Evolutionary conservation across 345 rosid genomes (phyloP).

Genomic region (Mangifera indica): DNA sequence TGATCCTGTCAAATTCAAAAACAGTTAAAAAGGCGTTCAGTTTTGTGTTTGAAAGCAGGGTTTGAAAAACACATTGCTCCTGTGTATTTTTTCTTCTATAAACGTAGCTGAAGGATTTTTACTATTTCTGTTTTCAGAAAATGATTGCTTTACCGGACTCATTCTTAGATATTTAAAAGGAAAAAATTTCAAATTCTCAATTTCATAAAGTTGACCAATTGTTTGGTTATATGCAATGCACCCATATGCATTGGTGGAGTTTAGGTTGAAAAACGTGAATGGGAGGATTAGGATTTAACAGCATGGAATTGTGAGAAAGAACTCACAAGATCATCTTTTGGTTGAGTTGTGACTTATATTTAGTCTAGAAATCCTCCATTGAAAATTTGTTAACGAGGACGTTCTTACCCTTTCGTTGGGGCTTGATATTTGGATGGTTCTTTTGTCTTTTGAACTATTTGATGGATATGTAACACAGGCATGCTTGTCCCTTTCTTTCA

Average conservation of each 20-base stretch:
- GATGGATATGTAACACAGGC: neutral
- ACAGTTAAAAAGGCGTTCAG: too few relatives aligned
- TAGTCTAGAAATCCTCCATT: neutral
- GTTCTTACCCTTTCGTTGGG: neutral
- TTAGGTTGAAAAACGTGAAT: neutral
- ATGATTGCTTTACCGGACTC: too few relatives aligned
- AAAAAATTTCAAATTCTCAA: neutral
- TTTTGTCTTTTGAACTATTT: neutral
- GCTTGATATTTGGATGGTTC: neutral
- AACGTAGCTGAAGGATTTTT: too few relatives aligned
- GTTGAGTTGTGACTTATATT: neutral
- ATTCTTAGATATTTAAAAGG: neutral
- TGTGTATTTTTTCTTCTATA: too few relatives aligned
- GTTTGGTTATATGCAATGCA: neutral
- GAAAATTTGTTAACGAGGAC: neutral
- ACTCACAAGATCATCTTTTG: neutral
- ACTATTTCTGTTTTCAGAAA: too few relatives aligned
- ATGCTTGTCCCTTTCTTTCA: constrained; percentile 29
- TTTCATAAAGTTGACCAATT: neutral
- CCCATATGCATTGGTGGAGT: neutral
- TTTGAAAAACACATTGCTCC: too few relatives aligned
- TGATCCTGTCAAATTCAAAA: too few relatives aligned
- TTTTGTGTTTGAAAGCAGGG: too few relatives aligned
- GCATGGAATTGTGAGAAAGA: neutral
- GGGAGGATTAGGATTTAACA: neutral